Conservation (phyloP, 164 flowering plant genomes). For the Chimonanthus salicifolius region DNA sequence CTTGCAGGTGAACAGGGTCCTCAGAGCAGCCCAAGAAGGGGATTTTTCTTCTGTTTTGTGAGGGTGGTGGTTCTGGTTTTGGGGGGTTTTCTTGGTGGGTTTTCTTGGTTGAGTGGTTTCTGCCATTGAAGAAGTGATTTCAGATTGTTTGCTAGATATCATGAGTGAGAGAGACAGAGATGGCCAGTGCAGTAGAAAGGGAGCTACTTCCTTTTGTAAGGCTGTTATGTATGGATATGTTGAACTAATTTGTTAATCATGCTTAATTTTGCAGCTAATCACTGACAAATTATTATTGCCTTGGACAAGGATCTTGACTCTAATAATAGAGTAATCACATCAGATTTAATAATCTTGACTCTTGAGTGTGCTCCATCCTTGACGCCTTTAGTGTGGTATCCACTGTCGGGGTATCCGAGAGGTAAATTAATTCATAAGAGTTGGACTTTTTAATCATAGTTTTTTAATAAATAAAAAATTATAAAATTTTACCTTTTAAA, state of each 20-base stretch:
- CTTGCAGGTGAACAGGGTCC: slow-evolving; percentile 58
- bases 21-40: slow-evolving; percentile 65
- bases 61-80: slow-evolving; percentile 18
- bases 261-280: slow-evolving; percentile 12
- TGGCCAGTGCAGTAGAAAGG: slow-evolving; percentile 5
- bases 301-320: neutral
- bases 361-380: no score
- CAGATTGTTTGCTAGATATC: neutral
- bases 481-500: no score
- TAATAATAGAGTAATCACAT: neutral
- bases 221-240: slow-evolving; percentile 8
- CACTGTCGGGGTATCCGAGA: no score
- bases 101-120: slow-evolving; percentile 34
- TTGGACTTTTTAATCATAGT: no score
- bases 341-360: neutral
- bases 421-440: no score
- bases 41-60: slow-evolving; percentile 30
- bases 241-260: slow-evolving; percentile 3
- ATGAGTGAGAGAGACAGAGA: slow-evolving; percentile 4
- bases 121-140: slow-evolving; percentile 35
- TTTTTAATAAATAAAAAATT: no score
- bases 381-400: no score
- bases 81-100: slow-evolving; percentile 27
- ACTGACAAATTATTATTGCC: slow-evolving; percentile 6
- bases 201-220: slow-evolving; percentile 5